These are phyloP conservation scores for Lodderomyces metapsilosis DNA, from an alignment of 1,139 yeast species.

Conservation along the genomic window DNA sequence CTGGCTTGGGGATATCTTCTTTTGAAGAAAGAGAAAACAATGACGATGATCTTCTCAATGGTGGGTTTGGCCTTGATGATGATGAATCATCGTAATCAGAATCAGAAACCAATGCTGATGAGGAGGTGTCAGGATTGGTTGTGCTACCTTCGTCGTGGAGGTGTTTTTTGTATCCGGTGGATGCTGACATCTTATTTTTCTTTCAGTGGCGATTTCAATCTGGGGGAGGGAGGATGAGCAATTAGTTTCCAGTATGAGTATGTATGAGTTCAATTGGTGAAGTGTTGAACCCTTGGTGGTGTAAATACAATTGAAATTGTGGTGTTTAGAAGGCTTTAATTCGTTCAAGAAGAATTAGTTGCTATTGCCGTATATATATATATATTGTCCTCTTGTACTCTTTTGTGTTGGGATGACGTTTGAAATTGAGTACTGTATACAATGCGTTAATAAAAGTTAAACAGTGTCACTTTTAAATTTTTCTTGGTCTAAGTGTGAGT, in stretches of 20 bases:
- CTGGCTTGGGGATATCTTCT: constrained; percentile 55
- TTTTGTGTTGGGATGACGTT: neutral
- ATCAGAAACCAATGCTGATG: constrained; percentile 38
- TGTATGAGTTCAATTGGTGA: neutral
- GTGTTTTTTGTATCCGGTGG: constrained; percentile 13
- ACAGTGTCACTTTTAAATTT: too few relatives aligned
- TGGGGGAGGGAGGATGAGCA: neutral
- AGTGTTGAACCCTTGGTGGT: too few relatives aligned
- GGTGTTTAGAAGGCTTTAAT: too few relatives aligned
- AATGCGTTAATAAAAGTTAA: too few relatives aligned
- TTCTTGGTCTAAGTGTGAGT: too few relatives aligned
- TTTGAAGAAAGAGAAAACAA: constrained; percentile 42
- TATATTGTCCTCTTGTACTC: neutral
- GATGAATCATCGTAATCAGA: constrained; percentile 9
- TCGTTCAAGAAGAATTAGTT: neutral
- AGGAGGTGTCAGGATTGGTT: constrained; percentile 20
- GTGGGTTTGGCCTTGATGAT: constrained; percentile 20
- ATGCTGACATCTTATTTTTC: constrained; percentile 5
- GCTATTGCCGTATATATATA: too few relatives aligned
- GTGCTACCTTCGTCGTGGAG: neutral
- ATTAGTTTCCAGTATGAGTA: too few relatives aligned
- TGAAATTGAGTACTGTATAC: neutral
- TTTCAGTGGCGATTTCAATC: neutral
- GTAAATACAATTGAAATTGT: neutral
- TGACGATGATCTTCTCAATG: constrained; percentile 45